phyloP scores from a whole-genome alignment of 192 early-diverging fungal genomes.

The Ambispora gerdemannii region DNA sequence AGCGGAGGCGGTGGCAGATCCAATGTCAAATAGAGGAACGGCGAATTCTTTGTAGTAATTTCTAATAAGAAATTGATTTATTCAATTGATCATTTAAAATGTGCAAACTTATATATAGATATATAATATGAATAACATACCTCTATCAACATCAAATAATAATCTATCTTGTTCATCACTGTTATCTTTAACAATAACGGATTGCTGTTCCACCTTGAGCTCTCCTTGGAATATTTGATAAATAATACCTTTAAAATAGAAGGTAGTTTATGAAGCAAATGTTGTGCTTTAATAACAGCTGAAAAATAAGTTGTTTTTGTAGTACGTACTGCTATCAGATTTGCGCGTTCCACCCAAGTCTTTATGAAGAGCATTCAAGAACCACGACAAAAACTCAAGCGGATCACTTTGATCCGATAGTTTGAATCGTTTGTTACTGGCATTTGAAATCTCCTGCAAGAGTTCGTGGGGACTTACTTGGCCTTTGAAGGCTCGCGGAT shows the following conservation, averaged over 20 bases:
- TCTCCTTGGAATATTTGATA: conserved; percentile 86
- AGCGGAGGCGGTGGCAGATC: conserved; percentile 90
- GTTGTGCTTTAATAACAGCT: not conserved
- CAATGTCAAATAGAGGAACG: conserved; percentile 85
- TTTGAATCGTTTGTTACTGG: conserved; percentile 75
- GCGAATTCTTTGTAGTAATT: conserved; percentile 50
- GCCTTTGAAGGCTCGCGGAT: conserved; percentile 83
- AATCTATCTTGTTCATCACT: conserved; percentile 41
- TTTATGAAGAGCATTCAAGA: conserved; percentile 84
- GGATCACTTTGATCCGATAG: conserved; percentile 80
- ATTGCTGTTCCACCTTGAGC: conserved; percentile 68
- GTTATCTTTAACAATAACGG: conserved; percentile 44
- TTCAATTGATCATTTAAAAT: not conserved
- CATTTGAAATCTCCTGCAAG: conserved; percentile 85
- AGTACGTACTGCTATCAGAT: conserved; percentile 55
- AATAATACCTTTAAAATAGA: conserved; percentile 48
- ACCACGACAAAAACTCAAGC: conserved; percentile 87
- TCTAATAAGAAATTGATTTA: too few relatives aligned
- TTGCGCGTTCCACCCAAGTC: conserved; percentile 83
- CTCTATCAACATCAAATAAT: conserved; percentile 45
- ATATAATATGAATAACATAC: conserved; percentile 29
- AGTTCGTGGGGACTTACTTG: conserved; percentile 97
- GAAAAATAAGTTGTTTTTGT: not conserved
- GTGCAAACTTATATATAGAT: conserved; percentile 4
- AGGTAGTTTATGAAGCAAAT: not conserved